Evolutionary conservation across 495 filamentous ascomycete species (phyloP).

Genomic region (Trypethelium eluteriae): DNA sequence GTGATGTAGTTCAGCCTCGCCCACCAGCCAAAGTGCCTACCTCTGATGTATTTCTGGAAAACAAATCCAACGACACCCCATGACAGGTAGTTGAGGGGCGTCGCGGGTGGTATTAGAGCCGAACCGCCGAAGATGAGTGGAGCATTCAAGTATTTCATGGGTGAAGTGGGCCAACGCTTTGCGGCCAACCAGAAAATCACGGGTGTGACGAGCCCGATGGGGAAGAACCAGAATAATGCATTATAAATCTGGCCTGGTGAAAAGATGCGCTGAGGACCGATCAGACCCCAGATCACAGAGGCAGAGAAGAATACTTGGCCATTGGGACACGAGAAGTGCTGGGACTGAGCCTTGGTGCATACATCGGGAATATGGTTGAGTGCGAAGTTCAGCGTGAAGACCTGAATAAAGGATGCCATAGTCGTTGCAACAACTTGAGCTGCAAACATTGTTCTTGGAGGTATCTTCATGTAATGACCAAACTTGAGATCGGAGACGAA

Average conservation of each 20-base stretch:
- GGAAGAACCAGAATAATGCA: conserved; percentile 68
- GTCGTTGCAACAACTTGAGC: conserved; percentile 77
- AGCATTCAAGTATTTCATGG: conserved; percentile 51
- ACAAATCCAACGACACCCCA: conserved; percentile 76
- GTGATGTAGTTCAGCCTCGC: conserved; percentile 50
- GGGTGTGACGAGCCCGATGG: conserved; percentile 64
- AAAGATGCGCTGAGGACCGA: conserved; percentile 71
- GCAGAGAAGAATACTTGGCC: conserved; percentile 87
- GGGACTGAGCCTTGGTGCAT: conserved; percentile 68
- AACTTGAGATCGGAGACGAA: conserved; percentile 86
- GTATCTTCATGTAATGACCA: conserved; percentile 92
- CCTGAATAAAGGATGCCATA: conserved; percentile 71
- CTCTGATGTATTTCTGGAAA: conserved; percentile 69
- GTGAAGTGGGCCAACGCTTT: conserved; percentile 46
- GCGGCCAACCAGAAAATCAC: conserved; percentile 58
- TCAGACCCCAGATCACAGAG: conserved; percentile 80
- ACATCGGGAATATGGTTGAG: conserved; percentile 65
- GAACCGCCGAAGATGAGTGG: conserved; percentile 64
- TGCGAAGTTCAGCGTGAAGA: conserved; percentile 84
- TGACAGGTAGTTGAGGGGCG: conserved; percentile 73
- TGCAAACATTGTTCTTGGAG: conserved; percentile 67
- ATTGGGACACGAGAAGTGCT: conserved; percentile 84
- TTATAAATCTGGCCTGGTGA: conserved; percentile 64
- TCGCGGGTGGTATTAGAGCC: conserved; percentile 65
- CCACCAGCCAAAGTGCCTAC: conserved; percentile 66